A percentile compares a stretch with the other conserved stretches of the same genome.
These are phyloP conservation scores for Daphne laureola DNA, from an alignment of 441 rosid genomes.

Conservation along the genomic window DNA sequence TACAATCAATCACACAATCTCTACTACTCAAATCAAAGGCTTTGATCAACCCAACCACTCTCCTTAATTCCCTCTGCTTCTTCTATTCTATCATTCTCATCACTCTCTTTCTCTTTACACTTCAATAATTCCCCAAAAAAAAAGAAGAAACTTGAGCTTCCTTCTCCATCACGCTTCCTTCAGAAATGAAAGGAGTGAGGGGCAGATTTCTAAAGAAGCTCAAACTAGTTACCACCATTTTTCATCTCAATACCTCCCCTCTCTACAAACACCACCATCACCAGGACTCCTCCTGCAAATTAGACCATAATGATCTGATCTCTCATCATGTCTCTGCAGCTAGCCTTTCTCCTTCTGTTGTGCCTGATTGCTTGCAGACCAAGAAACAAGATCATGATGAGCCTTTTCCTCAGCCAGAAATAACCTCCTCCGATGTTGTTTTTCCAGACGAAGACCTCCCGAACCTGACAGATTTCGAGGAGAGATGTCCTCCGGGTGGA, in stretches of 20 bases:
- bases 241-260: constrained; percentile 25
- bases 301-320: not conserved
- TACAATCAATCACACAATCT: too few species aligned
- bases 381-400: constrained; percentile 24
- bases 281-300: constrained; percentile 16
- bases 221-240: constrained; percentile 42
- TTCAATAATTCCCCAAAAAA: constrained; percentile 11
- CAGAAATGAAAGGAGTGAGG: constrained; percentile 58
- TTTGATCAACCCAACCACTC: too few species aligned
- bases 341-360: not conserved
- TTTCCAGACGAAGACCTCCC: constrained; percentile 16
- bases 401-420: constrained; percentile 13
- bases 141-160: constrained; percentile 12
- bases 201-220: constrained; percentile 60
- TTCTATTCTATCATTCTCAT: too few species aligned
- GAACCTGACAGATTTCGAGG: constrained; percentile 34
- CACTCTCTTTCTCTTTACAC: too few species aligned
- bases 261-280: constrained; percentile 13
- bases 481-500: constrained; percentile 67
- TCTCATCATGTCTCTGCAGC: constrained; percentile 16
- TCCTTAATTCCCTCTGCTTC: too few species aligned
- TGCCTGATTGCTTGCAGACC: not conserved
- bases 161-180: not conserved
- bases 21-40: too few species aligned
- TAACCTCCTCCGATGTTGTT: constrained; percentile 2